These are phyloP conservation scores for Poronia punctata DNA, from an alignment of 495 filamentous ascomycete genomes.

Conservation along the genomic window DNA sequence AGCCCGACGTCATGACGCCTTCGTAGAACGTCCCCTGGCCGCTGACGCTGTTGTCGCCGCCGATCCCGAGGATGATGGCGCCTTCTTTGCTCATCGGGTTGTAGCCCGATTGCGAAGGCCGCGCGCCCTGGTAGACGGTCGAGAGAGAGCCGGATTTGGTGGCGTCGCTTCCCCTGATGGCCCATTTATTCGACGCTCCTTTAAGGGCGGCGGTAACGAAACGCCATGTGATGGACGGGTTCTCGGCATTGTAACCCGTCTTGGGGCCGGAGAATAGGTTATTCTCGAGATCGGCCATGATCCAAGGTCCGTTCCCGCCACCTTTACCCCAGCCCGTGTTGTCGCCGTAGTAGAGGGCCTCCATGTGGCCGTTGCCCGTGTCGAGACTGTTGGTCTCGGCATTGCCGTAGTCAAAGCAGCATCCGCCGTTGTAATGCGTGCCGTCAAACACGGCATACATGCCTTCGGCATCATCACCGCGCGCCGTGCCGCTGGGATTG, in stretches of 20 bases:
- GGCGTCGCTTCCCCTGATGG: conserved; percentile 48
- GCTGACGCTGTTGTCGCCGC: conserved; percentile 37
- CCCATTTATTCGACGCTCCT: conserved; percentile 44
- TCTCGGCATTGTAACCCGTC: conserved; percentile 30
- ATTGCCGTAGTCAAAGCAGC: conserved; percentile 59
- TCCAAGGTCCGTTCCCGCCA: conserved; percentile 48
- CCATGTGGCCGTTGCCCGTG: conserved; percentile 54
- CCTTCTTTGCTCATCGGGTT: conserved; percentile 56
- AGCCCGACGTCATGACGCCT: conserved; percentile 53
- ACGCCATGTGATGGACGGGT: conserved; percentile 42
- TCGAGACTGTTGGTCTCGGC: conserved; percentile 48
- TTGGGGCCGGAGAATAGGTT: conserved; percentile 47
- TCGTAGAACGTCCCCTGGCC: conserved; percentile 57
- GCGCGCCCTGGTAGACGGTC: conserved; percentile 47
- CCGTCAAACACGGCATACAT: conserved; percentile 56
- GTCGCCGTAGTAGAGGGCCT: conserved; percentile 53
- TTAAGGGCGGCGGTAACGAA: conserved; percentile 50
- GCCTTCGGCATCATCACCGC: conserved; percentile 46
- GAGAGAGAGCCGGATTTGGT: conserved; percentile 45
- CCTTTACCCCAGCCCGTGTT: conserved; percentile 45
- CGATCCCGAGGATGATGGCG: conserved; percentile 55
- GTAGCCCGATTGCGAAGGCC: conserved; percentile 41
- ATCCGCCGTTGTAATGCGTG: conserved; percentile 50
- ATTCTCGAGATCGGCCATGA: conserved; percentile 58
- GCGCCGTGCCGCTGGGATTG: conserved; percentile 40